These are phyloP conservation scores for Talaromyces pinophilus DNA, from an alignment of 2,329 filamentous ascomycete genomes.

Conservation along the genomic window DNA sequence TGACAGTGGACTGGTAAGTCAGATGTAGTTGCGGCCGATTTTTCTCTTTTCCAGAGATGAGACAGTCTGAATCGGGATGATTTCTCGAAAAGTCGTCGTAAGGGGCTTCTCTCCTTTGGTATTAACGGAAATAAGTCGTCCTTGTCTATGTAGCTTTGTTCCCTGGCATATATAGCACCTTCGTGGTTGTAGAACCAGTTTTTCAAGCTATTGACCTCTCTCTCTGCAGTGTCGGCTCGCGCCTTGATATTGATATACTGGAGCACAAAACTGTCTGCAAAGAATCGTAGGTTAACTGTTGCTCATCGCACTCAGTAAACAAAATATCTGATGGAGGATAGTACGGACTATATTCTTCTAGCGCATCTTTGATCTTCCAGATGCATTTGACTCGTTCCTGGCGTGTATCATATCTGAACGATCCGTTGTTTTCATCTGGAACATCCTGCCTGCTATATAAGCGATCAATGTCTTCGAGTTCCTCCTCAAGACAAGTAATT, in stretches of 20 bases:
- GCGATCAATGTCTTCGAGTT: constrained; percentile 33
- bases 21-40: neutral
- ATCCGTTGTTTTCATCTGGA: constrained; percentile 32
- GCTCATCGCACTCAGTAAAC: too few species aligned
- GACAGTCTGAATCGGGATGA: constrained; percentile 22
- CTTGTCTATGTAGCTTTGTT: constrained; percentile 19
- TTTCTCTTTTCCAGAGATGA: constrained; percentile 20
- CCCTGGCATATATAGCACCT: constrained; percentile 5
- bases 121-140: constrained; percentile 29
- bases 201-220: constrained; percentile 29
- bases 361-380: neutral
- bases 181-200: constrained; percentile 12
- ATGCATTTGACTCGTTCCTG: constrained; percentile 27
- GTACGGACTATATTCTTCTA: too few species aligned
- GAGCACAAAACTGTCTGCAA: constrained; percentile 9
- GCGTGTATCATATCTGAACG: constrained; percentile 24
- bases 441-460: constrained; percentile 24
- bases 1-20: constrained; percentile 7
- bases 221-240: constrained; percentile 17
- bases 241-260: constrained; percentile 8
- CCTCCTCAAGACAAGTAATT: constrained; percentile 33
- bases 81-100: constrained; percentile 26
- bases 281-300: neutral
- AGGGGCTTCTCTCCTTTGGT: constrained; percentile 24
- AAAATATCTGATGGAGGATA: too few species aligned